Evolutionary conservation across 805 yeast species (phyloP).

Genomic region (Yamadazyma laniorum): DNA sequence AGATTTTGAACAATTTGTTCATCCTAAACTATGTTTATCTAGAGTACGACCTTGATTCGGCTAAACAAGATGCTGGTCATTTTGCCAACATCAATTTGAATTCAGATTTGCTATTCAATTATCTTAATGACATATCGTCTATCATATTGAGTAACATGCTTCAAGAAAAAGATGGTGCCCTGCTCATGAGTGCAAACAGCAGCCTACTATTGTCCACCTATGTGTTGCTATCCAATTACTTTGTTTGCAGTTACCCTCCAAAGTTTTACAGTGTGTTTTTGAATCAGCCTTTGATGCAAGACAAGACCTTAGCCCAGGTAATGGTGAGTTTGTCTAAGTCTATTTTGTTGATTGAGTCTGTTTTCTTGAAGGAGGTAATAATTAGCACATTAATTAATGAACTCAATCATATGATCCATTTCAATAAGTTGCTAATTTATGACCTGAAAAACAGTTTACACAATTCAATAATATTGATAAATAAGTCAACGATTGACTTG

Average conservation of each 20-base stretch:
- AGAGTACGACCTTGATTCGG: slow-evolving; percentile 30
- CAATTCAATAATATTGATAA: slow-evolving; percentile 52
- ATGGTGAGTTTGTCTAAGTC: slow-evolving; percentile 28
- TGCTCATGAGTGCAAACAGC: slow-evolving; percentile 25
- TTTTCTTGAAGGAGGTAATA: slow-evolving; percentile 25
- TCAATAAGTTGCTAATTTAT: slow-evolving; percentile 23
- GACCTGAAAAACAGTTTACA: slow-evolving; percentile 45
- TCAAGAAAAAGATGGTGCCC: slow-evolving; percentile 17
- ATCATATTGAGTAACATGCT: slow-evolving; percentile 40
- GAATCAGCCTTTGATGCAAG: slow-evolving; percentile 14
- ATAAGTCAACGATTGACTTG: slow-evolving; percentile 25
- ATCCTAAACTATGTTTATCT: slow-evolving; percentile 44
- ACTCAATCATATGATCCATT: slow-evolving; percentile 22
- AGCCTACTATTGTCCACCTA: slow-evolving; percentile 50
- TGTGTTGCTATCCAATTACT: slow-evolving; percentile 43
- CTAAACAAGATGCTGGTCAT: neutral
- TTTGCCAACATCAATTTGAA: slow-evolving; percentile 21
- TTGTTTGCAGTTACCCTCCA: slow-evolving; percentile 41
- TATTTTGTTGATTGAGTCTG: slow-evolving; percentile 19
- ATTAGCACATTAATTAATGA: slow-evolving; percentile 36
- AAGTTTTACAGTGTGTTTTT: slow-evolving; percentile 24
- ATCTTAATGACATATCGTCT: slow-evolving; percentile 46
- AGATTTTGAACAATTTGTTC: slow-evolving; percentile 47
- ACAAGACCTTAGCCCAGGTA: slow-evolving; percentile 11
- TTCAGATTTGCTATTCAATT: slow-evolving; percentile 47